Conservation (phyloP, 306 rosid genomes). For the Malus orientalis region DNA sequence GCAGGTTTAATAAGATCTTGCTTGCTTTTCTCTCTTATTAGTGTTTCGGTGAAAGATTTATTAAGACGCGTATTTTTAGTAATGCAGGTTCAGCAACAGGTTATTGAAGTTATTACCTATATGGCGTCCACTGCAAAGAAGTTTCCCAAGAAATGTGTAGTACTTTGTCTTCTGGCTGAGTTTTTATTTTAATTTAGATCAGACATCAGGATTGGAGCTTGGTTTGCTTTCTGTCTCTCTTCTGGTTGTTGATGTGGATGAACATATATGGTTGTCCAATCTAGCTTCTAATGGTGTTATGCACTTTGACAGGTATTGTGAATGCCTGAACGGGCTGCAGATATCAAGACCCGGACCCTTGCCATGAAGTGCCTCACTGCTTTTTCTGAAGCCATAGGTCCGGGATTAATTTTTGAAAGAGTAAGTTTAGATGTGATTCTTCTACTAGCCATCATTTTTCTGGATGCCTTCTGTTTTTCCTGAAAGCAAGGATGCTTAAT, state of each 20-base stretch:
- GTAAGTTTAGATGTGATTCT: conserved; percentile 36
- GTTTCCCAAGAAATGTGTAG: conserved; percentile 90
- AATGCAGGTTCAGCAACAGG: conserved; percentile 97
- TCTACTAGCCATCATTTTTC: neutral
- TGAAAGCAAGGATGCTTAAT: neutral
- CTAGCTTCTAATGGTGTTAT: neutral
- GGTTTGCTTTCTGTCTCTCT: neutral
- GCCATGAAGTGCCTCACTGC: conserved; percentile 93
- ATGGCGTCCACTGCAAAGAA: conserved; percentile 66
- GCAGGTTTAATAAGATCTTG: conserved; percentile 4
- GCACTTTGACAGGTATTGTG: conserved; percentile 43
- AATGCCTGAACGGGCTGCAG: conserved; percentile 74
- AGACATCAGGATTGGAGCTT: neutral
- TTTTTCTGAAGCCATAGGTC: conserved; percentile 89
- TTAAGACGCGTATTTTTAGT: conserved; percentile 11
- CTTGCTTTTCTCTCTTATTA: neutral
- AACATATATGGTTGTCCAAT: neutral
- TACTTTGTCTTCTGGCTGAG: conserved; percentile 85
- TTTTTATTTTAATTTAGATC: conserved; percentile 6
- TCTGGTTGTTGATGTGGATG: conserved; percentile 3
- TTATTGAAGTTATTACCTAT: conserved; percentile 65
- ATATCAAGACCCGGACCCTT: conserved; percentile 86
- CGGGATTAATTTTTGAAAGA: conserved; percentile 91
- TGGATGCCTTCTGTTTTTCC: neutral
- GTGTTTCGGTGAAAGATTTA: neutral